Conservation (phyloP, 208 protist species). For the Angomonas deanei region DNA sequence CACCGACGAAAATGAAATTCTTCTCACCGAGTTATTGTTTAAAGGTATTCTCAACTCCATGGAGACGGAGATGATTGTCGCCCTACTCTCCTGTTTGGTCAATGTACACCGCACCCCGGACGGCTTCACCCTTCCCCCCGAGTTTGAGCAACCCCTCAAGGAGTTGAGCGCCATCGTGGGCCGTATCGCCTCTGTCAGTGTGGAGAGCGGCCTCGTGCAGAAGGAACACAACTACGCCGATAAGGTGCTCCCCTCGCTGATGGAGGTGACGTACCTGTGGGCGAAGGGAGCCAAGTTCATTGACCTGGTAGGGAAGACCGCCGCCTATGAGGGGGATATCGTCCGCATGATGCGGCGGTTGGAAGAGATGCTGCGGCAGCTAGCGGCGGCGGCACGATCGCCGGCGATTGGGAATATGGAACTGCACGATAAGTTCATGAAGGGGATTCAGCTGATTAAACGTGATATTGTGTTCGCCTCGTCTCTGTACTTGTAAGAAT, state of each 20-base stretch:
- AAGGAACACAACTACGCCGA: slow-evolving; percentile 80
- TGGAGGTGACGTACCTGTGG: slow-evolving; percentile 97
- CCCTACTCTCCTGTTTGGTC: slow-evolving; percentile 94
- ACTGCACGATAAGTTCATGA: slow-evolving; percentile 97
- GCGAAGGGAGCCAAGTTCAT: slow-evolving; percentile 96
- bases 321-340: slow-evolving; percentile 98
- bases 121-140: slow-evolving; percentile 75
- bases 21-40: slow-evolving; percentile 98
- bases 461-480: slow-evolving; percentile 99
- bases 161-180: slow-evolving; percentile 88
- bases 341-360: slow-evolving; percentile 97
- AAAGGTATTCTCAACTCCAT: slow-evolving; percentile 97
- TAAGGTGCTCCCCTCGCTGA: slow-evolving; percentile 94
- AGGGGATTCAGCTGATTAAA: slow-evolving; percentile 95
- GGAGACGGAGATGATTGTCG: slow-evolving; percentile 93
- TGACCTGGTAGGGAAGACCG: slow-evolving; percentile 96
- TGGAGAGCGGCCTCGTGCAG: slow-evolving; percentile 89
- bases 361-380: slow-evolving; percentile 98
- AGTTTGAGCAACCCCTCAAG: slow-evolving; percentile 86
- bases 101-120: slow-evolving; percentile 94
- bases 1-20: slow-evolving; percentile 96
- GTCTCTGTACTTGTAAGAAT: slow-evolving; percentile 93
- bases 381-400: slow-evolving; percentile 95
- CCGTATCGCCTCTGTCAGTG: slow-evolving; percentile 90
- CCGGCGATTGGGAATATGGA: slow-evolving; percentile 97